Base-by-base conservation (phyloP, 306 rosid species). In the Corylus heterophylla region DNA sequence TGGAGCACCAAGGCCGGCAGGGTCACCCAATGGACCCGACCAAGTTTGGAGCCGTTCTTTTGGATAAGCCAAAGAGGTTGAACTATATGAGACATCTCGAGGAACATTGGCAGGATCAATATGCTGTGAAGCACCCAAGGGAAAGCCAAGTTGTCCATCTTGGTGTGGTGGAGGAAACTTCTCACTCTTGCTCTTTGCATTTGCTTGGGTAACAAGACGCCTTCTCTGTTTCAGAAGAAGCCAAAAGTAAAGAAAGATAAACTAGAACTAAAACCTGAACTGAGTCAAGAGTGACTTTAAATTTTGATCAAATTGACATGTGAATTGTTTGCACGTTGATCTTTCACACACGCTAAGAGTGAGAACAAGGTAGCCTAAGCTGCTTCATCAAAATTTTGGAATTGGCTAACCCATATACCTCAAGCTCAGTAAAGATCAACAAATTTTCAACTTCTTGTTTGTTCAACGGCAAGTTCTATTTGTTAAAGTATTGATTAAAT, bases 111-210 rank as follows among this genome's bases (percentile, higher is more conserved):
- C 86, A 25, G 97, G 92, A 88, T 94, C 97, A 49, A 94, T 84
- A 68, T 89, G 98, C 78, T 87, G 97, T 8, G 97, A 94, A 77
- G 91, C 81, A 61, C 96, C 97, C 86, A 92, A 80, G 31, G 92
- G 92, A 78, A 84, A 88, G 64, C 98, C 96, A 54, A 94, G 83
- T 52, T 90, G 90, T 73, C 96, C 98, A 79, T 94, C 98, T 82
- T 94, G 96, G 86, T 94, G 97, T 0, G 98, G 97, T 7, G 98
- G 98, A 68, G 98, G 98, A 73, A 94, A 94, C 86, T 94, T 94
- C 82, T 94, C 98, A 50, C 98, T 94, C 88, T 94, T 94, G 94
- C 98, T 94, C 89, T 92, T 94, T 29, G 97, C 98, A 73, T 94
- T 92, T 82, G 94, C 92, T 74, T 89, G 98, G 16, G 89, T 85